Percentiles rank a stretch among this genome's conserved stretches.
Conservation (phyloP, 2,329 filamentous ascomycete genomes). For the Aspergillus sp. region DNA sequence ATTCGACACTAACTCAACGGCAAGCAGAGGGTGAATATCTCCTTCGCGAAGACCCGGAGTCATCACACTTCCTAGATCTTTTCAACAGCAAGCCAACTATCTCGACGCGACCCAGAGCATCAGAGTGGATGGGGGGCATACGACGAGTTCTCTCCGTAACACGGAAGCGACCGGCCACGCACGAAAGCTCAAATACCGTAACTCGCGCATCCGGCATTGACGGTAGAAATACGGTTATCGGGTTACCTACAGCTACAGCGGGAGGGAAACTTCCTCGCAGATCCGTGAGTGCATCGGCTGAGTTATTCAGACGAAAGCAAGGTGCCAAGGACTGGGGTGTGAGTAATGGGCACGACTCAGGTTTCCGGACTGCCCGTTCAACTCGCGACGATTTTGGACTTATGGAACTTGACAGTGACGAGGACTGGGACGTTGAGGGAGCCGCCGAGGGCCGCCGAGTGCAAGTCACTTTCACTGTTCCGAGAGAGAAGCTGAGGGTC, state of each 20-base stretch:
- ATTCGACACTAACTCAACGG: conserved; percentile 53
- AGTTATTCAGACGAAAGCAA: conserved; percentile 55
- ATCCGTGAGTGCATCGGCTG: conserved; percentile 54
- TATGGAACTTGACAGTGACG: conserved; percentile 37
- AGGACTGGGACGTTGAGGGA: conserved; percentile 76
- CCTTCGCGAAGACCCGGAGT: conserved; percentile 48
- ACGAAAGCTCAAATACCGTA: conserved; percentile 23
- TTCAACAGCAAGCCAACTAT: conserved; percentile 33
- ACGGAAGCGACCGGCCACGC: conserved; percentile 32
- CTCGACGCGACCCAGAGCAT: conserved; percentile 54
- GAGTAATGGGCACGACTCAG: conserved; percentile 30
- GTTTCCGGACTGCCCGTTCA: conserved; percentile 20
- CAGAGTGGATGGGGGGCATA: conserved; percentile 71
- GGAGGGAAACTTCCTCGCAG: conserved; percentile 43
- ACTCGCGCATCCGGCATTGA: conserved; percentile 36
- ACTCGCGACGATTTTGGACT: conserved; percentile 33
- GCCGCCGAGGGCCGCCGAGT: conserved; percentile 73
- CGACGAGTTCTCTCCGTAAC: conserved; percentile 63
- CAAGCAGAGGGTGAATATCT: conserved; percentile 59
- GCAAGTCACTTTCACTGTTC: conserved; percentile 91
- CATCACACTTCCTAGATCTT: conserved; percentile 31
- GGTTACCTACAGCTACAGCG: conserved; percentile 14
- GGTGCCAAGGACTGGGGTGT: conserved; percentile 58
- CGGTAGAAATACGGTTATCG: conserved; percentile 29
- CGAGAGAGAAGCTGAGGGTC: conserved; percentile 82